Evolutionary conservation across 306 rosid species (phyloP), one percentile per base, ranked within the genome.

Genomic region (Amphicarpaea edgeworthii): DNA sequence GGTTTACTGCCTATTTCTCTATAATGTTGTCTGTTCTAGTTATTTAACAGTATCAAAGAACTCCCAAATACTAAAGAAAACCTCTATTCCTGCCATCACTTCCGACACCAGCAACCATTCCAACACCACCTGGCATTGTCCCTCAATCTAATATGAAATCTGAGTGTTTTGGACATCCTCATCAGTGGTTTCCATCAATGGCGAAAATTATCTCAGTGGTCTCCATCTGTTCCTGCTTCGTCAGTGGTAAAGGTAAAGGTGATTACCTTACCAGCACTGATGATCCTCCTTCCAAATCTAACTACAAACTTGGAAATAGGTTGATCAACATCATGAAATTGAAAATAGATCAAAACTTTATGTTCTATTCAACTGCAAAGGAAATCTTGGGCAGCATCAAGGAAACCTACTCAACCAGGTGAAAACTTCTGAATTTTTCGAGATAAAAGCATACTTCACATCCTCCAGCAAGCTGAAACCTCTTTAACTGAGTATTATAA

Each of bases 11-110:
- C n/a, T n/a, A n/a, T n/a, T n/a, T n/a, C n/a, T n/a, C n/a, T n/a
- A n/a, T n/a, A n/a, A n/a, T n/a, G n/a, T n/a, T n/a, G n/a, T n/a
- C n/a, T n/a, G n/a, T n/a, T n/a, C n/a, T n/a, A n/a, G n/a, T n/a
- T n/a, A n/a, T n/a, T n/a, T n/a, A n/a, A n/a, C n/a, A n/a, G n/a
- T 12, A 57, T 5, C 4, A 12, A 57, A 23, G 40, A 20, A 0
- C 8, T 57, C 65, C 28, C 41, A 59, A 28, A 59, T 60, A 60
- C 43, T 14, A 60, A 60, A 60, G 40, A 59, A 59, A 28, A 9
- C 17, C 40, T 28, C 15, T 5, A 59, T 28, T 26, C 41, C 11
- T 28, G 41, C 6, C 16, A 28, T 28, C 20, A 9, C 20, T 26
- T 28, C 41, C 1, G 2, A 28, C 19, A 14, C 20, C 41, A 26